These are phyloP conservation scores for Hyphopichia pseudoburtonii DNA, from an alignment of 1,139 yeast genomes.

Conservation along the genomic window DNA sequence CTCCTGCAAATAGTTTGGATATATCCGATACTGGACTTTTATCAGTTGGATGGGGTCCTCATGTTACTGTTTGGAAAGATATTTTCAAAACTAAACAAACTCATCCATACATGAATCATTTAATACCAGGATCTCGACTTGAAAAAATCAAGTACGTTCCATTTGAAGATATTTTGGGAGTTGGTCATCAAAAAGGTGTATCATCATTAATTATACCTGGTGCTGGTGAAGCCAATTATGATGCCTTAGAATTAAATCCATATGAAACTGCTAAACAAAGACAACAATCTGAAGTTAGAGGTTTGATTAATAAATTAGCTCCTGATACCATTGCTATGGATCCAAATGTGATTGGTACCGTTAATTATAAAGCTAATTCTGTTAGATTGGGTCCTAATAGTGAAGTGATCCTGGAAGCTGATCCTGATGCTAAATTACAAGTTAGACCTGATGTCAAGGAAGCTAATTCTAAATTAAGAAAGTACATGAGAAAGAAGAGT, in stretches of 20 bases:
- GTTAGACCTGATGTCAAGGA: constrained; percentile 68
- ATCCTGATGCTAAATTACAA: constrained; percentile 36
- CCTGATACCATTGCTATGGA: constrained; percentile 92
- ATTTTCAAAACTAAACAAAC: constrained; percentile 56
- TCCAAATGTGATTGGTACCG: constrained; percentile 84
- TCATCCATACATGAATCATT: constrained; percentile 90
- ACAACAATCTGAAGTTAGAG: constrained; percentile 88
- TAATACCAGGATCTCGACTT: constrained; percentile 74
- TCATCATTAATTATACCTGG: constrained; percentile 89
- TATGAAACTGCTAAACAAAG: constrained; percentile 90
- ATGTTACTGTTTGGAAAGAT: constrained; percentile 87
- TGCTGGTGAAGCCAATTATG: constrained; percentile 97
- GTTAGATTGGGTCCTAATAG: constrained; percentile 61
- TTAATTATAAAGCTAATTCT: constrained; percentile 66
- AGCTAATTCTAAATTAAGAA: constrained; percentile 81
- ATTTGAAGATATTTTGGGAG: constrained; percentile 90
- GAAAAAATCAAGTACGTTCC: constrained; percentile 79
- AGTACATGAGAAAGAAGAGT: constrained; percentile 79
- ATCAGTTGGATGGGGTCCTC: constrained; percentile 93
- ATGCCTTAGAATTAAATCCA: constrained; percentile 91
- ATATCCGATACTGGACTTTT: constrained; percentile 87
- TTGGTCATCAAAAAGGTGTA: constrained; percentile 80
- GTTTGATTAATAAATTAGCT: constrained; percentile 80
- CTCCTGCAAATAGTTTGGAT: constrained; percentile 78
- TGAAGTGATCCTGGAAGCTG: constrained; percentile 39